Conservation (phyloP, 176 grass and related monocot species). For the Lolium rigidum region DNA sequence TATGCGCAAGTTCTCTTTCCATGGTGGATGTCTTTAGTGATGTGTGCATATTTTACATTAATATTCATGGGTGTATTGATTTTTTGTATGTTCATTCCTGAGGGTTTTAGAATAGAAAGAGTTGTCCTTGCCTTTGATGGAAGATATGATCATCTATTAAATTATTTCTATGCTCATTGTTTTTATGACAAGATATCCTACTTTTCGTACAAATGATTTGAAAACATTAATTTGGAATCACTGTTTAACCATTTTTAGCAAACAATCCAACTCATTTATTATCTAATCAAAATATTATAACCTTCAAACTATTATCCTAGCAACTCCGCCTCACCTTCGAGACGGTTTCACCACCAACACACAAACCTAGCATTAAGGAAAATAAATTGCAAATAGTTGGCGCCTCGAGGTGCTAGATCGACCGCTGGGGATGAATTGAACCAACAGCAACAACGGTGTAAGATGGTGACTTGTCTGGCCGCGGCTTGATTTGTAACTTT, state of each 20-base stretch:
- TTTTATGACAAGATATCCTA: not conserved
- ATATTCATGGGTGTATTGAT: no score
- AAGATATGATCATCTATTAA: not conserved
- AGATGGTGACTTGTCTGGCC: not conserved
- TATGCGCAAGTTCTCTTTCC: no score
- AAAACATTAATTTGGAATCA: not conserved
- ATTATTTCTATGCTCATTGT: not conserved
- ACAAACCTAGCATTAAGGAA: not conserved
- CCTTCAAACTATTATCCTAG: not conserved
- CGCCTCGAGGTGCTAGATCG: not conserved
- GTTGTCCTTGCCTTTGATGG: no score
- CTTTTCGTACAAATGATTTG: not conserved
- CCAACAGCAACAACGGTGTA: not conserved
- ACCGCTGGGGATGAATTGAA: not conserved
- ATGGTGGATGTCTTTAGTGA: no score
- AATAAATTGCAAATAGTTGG: not conserved
- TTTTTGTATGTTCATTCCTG: no score
- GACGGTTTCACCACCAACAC: not conserved
- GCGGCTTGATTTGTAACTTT: not conserved
- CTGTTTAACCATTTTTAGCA: not conserved
- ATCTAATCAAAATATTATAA: not conserved
- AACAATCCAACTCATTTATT: not conserved
- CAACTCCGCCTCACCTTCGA: not conserved
- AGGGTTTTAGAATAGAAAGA: no score
- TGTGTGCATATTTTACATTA: no score